Percentiles rank a stretch among this genome's conserved stretches.
phyloP scores from a whole-genome alignment of 441 rosid genomes.

The Melianthus villosus region DNA sequence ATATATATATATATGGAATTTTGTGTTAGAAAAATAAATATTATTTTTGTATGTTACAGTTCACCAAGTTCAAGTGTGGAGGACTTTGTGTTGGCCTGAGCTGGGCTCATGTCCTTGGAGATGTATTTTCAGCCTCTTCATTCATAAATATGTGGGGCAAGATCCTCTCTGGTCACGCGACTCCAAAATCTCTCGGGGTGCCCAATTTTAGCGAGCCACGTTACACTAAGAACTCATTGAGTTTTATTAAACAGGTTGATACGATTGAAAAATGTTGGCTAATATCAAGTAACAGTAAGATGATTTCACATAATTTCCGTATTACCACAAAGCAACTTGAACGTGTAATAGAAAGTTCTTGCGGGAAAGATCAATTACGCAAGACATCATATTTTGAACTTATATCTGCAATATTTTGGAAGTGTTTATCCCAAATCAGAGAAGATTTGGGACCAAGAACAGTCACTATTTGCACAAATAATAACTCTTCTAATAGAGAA shows the following conservation, averaged over 20 bases:
- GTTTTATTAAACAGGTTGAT: neutral
- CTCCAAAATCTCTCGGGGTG: neutral
- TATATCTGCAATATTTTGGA: neutral
- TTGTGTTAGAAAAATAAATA: too few species aligned
- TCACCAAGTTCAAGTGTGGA: neutral
- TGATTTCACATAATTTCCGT: neutral
- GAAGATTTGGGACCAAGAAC: neutral
- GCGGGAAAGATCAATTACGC: neutral
- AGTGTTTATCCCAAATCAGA: neutral
- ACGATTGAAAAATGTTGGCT: neutral
- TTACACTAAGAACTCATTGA: neutral
- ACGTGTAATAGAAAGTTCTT: neutral
- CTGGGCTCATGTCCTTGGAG: conserved; percentile 2
- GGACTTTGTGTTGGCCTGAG: neutral
- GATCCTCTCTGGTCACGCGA: neutral
- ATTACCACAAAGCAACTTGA: neutral
- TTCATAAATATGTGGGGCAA: neutral
- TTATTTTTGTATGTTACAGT: too few species aligned
- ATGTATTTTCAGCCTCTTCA: neutral
- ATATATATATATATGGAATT: too few species aligned
- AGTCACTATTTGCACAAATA: neutral
- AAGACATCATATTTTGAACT: neutral
- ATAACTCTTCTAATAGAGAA: neutral
- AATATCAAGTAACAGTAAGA: neutral
- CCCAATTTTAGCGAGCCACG: too few species aligned